A percentile compares a stretch with the other conserved stretches of the same genome.
These are phyloP conservation scores for Tolypocladium guangdongense DNA, from an alignment of 2,329 filamentous ascomycete species.

Conservation along the genomic window DNA sequence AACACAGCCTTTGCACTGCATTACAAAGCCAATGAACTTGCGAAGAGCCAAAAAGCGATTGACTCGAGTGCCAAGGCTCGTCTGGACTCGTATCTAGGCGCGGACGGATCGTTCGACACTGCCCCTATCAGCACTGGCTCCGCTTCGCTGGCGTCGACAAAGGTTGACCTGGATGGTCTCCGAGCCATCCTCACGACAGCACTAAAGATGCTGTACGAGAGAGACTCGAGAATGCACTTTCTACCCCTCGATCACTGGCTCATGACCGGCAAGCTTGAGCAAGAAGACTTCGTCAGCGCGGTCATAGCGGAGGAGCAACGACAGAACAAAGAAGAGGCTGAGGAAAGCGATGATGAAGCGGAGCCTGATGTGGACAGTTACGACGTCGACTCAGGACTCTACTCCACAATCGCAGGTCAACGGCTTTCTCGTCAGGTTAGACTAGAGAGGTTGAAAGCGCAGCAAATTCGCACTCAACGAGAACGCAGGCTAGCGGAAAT, in stretches of 20 bases:
- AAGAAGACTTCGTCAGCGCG: conserved; percentile 75
- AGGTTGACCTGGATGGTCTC: conserved; percentile 63
- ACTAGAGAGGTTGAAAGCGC: conserved; percentile 50
- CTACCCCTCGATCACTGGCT: conserved; percentile 81
- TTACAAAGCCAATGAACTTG: conserved; percentile 62
- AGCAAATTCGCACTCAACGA: conserved; percentile 55
- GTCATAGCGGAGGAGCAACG: conserved; percentile 84
- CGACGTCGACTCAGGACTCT: conserved; percentile 12
- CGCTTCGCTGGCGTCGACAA: conserved; percentile 8
- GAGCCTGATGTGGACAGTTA: conserved; percentile 22
- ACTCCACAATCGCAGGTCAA: conserved; percentile 37
- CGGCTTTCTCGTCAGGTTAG: conserved; percentile 51
- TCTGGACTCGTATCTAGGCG: conserved; percentile 18
- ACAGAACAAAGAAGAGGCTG: conserved; percentile 44
- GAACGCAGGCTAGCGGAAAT: conserved; percentile 67
- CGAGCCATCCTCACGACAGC: conserved; percentile 70
- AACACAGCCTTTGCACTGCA: conserved; percentile 84
- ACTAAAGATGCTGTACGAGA: conserved; percentile 80
- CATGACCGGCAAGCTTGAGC: conserved; percentile 80
- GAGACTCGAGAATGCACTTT: conserved; percentile 82
- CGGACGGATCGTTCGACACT: not conserved
- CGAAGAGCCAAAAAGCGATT: conserved; percentile 15
- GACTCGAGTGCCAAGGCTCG: conserved; percentile 13
- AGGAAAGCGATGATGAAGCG: conserved; percentile 14
- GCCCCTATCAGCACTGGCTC: not conserved